Percentiles rank a stretch among this genome's conserved stretches.
These are phyloP conservation scores for Plasmodium vinckei DNA, from an alignment of 169 alveolate genomes.

Conservation along the genomic window DNA sequence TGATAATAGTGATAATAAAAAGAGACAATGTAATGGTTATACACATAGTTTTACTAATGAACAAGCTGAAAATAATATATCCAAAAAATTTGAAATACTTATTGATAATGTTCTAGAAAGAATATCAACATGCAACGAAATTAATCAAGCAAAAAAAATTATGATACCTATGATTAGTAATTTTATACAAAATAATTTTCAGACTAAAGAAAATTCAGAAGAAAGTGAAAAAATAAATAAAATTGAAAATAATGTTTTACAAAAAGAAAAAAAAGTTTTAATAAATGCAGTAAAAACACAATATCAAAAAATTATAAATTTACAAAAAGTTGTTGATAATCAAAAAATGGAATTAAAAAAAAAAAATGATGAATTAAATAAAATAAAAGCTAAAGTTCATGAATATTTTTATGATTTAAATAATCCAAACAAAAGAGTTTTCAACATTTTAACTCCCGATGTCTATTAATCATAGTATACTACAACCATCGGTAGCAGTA, in stretches of 20 bases:
- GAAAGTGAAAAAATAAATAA: slow-evolving; percentile 14
- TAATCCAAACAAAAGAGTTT: slow-evolving; percentile 47
- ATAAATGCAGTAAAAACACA: slow-evolving; percentile 73
- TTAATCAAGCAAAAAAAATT: slow-evolving; percentile 50
- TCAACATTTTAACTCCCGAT: slow-evolving; percentile 58
- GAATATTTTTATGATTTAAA: slow-evolving; percentile 69
- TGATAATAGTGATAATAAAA: neutral
- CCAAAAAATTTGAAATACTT: slow-evolving; percentile 29
- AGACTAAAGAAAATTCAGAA: slow-evolving; percentile 11
- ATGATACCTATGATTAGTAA: slow-evolving; percentile 56
- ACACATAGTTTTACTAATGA: neutral
- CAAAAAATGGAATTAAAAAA: slow-evolving; percentile 70
- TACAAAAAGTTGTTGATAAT: slow-evolving; percentile 46
- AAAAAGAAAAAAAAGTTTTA: slow-evolving; percentile 63
- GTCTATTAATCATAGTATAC: slow-evolving; percentile 18
- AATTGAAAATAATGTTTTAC: slow-evolving; percentile 27
- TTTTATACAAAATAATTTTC: slow-evolving; percentile 49
- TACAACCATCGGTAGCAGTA: neutral
- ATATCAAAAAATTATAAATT: slow-evolving; percentile 47
- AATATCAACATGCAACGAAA: slow-evolving; percentile 50
- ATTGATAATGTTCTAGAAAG: slow-evolving; percentile 40
- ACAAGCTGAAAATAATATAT: slow-evolving; percentile 19
- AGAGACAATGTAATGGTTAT: neutral
- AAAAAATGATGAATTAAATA: slow-evolving; percentile 68
- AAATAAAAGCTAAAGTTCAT: slow-evolving; percentile 73